Percentiles rank a stretch among this genome's conserved stretches.
phyloP scores from a whole-genome alignment of 2,329 filamentous ascomycete genomes.

The Talaromyces sp. region DNA sequence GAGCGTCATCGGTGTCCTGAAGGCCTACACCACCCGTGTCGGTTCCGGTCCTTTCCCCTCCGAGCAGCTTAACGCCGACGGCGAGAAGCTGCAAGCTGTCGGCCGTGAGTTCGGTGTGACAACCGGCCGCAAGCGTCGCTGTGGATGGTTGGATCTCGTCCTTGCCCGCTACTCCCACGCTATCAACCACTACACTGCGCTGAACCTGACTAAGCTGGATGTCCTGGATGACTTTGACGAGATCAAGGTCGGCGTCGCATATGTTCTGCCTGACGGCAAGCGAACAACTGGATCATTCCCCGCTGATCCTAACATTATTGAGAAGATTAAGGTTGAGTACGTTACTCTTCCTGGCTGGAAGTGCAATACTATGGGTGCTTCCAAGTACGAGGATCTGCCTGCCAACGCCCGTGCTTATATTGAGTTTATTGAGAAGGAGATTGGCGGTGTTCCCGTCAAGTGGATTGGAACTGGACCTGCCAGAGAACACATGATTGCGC shows the following conservation, averaged over 20 bases:
- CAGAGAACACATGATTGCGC: conserved; percentile 64
- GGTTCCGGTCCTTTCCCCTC: conserved; percentile 65
- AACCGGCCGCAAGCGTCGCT: conserved; percentile 64
- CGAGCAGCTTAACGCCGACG: conserved; percentile 60
- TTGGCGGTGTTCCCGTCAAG: conserved; percentile 60
- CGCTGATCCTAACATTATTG: conserved; percentile 56
- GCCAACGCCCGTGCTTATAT: conserved; percentile 62
- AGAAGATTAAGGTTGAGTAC: conserved; percentile 60
- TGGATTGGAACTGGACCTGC: conserved; percentile 66
- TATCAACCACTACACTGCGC: conserved; percentile 55
- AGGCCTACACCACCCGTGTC: conserved; percentile 66
- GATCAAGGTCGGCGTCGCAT: conserved; percentile 63
- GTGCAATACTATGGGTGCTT: conserved; percentile 59
- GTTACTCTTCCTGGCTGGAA: conserved; percentile 65
- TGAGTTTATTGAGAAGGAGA: conserved; percentile 61
- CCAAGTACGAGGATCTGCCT: conserved; percentile 60
- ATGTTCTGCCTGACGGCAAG: conserved; percentile 54
- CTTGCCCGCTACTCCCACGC: conserved; percentile 64
- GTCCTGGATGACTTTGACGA: conserved; percentile 66
- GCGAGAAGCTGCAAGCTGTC: conserved; percentile 59
- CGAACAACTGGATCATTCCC: conserved; percentile 59
- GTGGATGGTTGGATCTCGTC: conserved; percentile 68
- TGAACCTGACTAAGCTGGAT: conserved; percentile 68
- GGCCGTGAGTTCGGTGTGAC: conserved; percentile 61
- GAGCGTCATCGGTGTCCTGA: conserved; percentile 65